Evolutionary conservation across 495 filamentous ascomycete species (phyloP).

Genomic region (Penicillium salamii): DNA sequence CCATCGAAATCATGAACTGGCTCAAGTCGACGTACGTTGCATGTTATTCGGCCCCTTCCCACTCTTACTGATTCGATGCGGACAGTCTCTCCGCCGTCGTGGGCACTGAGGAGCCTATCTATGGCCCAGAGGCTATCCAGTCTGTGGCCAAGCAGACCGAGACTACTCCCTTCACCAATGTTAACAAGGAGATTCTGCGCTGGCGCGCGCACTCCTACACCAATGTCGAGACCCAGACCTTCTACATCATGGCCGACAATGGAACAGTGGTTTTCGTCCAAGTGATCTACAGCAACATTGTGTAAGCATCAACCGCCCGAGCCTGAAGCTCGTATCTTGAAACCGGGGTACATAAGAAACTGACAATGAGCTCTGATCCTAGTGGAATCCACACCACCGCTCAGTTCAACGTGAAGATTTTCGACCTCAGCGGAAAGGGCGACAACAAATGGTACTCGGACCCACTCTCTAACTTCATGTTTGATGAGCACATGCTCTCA

Average conservation of each 20-base stretch:
- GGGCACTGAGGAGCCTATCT: constrained; percentile 94
- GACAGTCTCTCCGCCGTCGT: constrained; percentile 82
- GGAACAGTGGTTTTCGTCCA: constrained; percentile 78
- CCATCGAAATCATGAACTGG: constrained; percentile 58
- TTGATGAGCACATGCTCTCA: constrained; percentile 75
- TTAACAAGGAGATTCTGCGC: constrained; percentile 72
- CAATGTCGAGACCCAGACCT: constrained; percentile 92
- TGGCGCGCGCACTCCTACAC: constrained; percentile 82
- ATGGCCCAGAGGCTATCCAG: constrained; percentile 85
- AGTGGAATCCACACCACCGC: constrained; percentile 87
- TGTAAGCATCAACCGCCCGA: constrained; percentile 52
- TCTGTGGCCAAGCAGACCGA: constrained; percentile 79
- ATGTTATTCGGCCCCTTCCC: background rate
- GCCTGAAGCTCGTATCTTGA: background rate
- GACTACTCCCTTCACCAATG: constrained; percentile 74
- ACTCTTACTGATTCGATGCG: constrained; percentile 18
- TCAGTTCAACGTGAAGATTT: constrained; percentile 91
- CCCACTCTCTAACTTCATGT: constrained; percentile 69
- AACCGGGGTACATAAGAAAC: background rate
- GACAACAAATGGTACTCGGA: constrained; percentile 78
- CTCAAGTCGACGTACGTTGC: constrained; percentile 64
- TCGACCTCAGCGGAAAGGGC: constrained; percentile 66
- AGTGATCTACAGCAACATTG: constrained; percentile 97
- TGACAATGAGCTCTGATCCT: constrained; percentile 5
- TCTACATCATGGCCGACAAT: constrained; percentile 80